These are phyloP conservation scores for Pinus albicaulis DNA, from an alignment of 75 land plant species.

Conservation along the genomic window DNA sequence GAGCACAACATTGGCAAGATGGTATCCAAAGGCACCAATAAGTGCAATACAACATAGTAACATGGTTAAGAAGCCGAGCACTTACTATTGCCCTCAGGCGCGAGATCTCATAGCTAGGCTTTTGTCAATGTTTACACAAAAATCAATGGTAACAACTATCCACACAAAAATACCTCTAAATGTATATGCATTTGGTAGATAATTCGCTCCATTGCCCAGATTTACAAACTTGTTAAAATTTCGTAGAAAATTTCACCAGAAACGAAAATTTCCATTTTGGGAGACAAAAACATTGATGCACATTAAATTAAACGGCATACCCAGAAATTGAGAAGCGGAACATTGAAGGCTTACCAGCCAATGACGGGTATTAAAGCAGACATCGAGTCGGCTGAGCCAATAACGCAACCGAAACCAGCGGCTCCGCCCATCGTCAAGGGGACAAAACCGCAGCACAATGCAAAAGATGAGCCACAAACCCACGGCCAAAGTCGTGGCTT, in stretches of 20 bases:
- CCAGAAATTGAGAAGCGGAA: neutral
- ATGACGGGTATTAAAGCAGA: constrained; percentile 50
- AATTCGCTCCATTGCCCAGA: neutral
- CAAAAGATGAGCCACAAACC: constrained; percentile 48
- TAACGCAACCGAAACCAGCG: constrained; percentile 50
- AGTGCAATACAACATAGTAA: too few species aligned
- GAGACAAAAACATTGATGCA: too few species aligned
- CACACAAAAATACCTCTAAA: neutral
- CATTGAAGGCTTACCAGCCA: constrained; percentile 48
- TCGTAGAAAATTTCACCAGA: too few species aligned
- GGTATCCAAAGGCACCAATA: too few species aligned
- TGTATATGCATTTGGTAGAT: neutral
- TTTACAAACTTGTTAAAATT: neutral
- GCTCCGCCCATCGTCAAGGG: constrained; percentile 24
- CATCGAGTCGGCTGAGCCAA: constrained; percentile 59
- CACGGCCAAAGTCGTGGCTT: constrained; percentile 39
- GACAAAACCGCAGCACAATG: constrained; percentile 25
- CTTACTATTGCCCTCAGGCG: too few species aligned
- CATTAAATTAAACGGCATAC: too few species aligned
- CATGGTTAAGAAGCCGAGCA: too few species aligned
- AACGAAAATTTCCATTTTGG: too few species aligned
- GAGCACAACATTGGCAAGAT: too few species aligned
- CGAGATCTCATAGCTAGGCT: too few species aligned
- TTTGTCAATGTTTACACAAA: too few species aligned
- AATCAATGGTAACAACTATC: neutral